These are phyloP conservation scores for Vishniacozyma victoriae DNA, from an alignment of 768 basidiomycete species.

Conservation along the genomic window DNA sequence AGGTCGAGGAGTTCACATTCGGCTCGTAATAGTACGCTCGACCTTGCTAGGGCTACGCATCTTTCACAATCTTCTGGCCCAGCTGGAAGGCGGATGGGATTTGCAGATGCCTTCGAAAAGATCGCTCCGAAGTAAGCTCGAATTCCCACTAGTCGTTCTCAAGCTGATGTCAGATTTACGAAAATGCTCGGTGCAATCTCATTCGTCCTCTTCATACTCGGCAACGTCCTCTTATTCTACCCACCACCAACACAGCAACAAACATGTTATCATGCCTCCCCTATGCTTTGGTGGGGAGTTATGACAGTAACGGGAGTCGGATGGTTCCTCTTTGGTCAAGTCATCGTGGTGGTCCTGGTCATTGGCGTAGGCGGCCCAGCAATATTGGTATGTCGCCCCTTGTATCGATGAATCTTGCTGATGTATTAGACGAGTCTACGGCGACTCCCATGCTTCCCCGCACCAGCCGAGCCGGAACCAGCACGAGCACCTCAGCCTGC, in stretches of 20 bases:
- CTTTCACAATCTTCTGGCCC: too few species aligned
- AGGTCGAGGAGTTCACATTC: too few species aligned
- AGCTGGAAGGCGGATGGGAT: not conserved
- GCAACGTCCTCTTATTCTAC: conserved; percentile 32
- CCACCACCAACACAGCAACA: conserved; percentile 8
- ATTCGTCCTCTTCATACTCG: conserved; percentile 25
- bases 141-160: not conserved
- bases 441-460: conserved; percentile 9
- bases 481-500: conserved; percentile 17
- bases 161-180: conserved; percentile 24
- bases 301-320: conserved; percentile 34
- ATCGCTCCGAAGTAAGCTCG: conserved; percentile 3
- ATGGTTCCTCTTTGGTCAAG: conserved; percentile 35
- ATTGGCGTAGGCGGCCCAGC: conserved; percentile 29
- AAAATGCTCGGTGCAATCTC: conserved; percentile 23
- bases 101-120: conserved; percentile 1
- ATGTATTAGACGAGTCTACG: not conserved
- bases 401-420: not conserved
- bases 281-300: conserved; percentile 40
- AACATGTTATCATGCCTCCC: conserved; percentile 29
- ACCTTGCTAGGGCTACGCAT: too few species aligned
- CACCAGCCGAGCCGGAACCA: conserved; percentile 14
- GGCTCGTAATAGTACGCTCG: too few species aligned
- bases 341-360: conserved; percentile 24
- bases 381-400: conserved; percentile 8